These are phyloP conservation scores for Monilinia vaccinii-corymbosi DNA, from an alignment of 2,329 filamentous ascomycete genomes.

Conservation along the genomic window DNA sequence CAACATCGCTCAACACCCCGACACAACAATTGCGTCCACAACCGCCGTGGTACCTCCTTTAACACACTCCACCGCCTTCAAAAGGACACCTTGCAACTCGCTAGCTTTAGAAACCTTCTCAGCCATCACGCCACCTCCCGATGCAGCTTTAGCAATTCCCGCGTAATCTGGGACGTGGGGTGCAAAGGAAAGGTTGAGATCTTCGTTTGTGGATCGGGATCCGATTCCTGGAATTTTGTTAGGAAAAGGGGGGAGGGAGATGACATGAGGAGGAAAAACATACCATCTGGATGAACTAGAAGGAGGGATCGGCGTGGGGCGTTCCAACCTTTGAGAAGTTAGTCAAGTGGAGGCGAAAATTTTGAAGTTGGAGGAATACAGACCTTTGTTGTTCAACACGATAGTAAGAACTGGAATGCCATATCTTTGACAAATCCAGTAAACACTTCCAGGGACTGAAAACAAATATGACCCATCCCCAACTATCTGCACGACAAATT, in stretches of 20 bases:
- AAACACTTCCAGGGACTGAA: constrained; percentile 54
- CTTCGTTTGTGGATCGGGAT: constrained; percentile 51
- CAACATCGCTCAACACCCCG: constrained; percentile 18
- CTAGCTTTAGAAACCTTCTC: constrained; percentile 46
- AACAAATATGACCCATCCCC: constrained; percentile 62
- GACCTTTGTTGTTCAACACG: constrained; percentile 57
- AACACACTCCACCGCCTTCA: constrained; percentile 50
- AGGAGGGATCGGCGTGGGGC: constrained; percentile 52
- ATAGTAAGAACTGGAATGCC: constrained; percentile 57
- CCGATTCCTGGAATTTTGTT: constrained; percentile 39
- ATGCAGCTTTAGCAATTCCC: constrained; percentile 58
- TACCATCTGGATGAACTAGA: constrained; percentile 50
- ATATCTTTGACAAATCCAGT: constrained; percentile 60
- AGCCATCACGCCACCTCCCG: constrained; percentile 53
- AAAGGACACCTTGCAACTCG: constrained; percentile 44
- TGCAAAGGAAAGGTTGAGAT: constrained; percentile 57
- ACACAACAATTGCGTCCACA: constrained; percentile 37
- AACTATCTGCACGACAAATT: constrained; percentile 55
- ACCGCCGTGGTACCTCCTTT: constrained; percentile 49
- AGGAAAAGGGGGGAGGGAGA: not conserved
- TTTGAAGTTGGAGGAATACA: not conserved
- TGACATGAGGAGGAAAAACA: not conserved
- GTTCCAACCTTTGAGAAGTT: constrained; percentile 45
- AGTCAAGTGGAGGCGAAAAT: not conserved
- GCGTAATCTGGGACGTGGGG: constrained; percentile 55